Evolutionary conservation across 2,329 filamentous ascomycete genomes (phyloP).

Genomic region (Venturia effusa): DNA sequence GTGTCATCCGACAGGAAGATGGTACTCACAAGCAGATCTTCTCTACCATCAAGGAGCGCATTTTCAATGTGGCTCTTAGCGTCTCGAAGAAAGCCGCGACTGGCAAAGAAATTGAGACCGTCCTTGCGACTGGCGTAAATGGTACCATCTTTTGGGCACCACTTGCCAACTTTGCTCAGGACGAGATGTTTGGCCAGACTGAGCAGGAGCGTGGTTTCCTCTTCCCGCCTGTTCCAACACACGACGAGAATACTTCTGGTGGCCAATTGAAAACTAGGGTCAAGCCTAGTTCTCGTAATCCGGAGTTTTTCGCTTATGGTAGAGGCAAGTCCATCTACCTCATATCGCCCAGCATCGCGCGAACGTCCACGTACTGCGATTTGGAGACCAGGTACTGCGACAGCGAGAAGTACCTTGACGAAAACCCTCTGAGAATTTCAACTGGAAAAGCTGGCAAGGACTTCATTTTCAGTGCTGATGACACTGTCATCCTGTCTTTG

Average conservation of each 20-base stretch:
- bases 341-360: conserved; percentile 52
- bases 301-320: conserved; percentile 89
- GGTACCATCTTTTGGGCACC: conserved; percentile 95
- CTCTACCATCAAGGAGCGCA: conserved; percentile 79
- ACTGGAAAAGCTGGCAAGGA: conserved; percentile 98
- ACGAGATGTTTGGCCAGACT: conserved; percentile 36
- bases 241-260: conserved; percentile 83
- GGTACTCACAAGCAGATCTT: conserved; percentile 88
- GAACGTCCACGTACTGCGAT: conserved; percentile 38
- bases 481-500: conserved; percentile 84
- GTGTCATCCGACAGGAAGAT: conserved; percentile 89
- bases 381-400: conserved; percentile 54
- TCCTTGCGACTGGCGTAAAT: conserved; percentile 87
- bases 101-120: conserved; percentile 57
- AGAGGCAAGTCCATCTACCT: conserved; percentile 94
- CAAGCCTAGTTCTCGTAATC: conserved; percentile 76
- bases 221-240: conserved; percentile 73
- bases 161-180: conserved; percentile 60
- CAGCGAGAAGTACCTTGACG: conserved; percentile 74
- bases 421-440: conserved; percentile 85
- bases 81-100: conserved; percentile 48
- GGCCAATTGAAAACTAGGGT: conserved; percentile 93
- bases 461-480: conserved; percentile 95
- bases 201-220: conserved; percentile 73
- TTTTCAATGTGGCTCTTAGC: conserved; percentile 87